phyloP scores from a whole-genome alignment of 768 basidiomycete genomes.

The Cystofilobasidium macerans region DNA sequence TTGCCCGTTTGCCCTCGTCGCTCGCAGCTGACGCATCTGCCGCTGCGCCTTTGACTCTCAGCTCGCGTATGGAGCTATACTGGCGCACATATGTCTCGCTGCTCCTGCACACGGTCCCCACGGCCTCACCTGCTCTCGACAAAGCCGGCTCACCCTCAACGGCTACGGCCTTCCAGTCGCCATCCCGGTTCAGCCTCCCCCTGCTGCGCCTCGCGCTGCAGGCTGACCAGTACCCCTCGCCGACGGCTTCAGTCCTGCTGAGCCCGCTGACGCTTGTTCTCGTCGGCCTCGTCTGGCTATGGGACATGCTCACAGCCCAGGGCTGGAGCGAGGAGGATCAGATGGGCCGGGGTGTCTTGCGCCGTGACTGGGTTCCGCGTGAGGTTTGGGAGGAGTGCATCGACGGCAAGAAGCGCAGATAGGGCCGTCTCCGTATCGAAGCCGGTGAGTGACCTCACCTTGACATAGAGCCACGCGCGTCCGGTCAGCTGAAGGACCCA shows the following conservation, averaged over 20 bases:
- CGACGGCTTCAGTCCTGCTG: neutral
- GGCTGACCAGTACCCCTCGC: neutral
- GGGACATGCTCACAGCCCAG: neutral
- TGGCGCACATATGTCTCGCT: neutral
- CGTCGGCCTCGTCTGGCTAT: neutral
- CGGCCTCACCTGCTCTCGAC: neutral
- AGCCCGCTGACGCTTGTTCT: neutral
- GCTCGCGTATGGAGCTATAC: neutral
- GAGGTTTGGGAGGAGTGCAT: neutral
- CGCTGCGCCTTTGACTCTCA: too few species aligned
- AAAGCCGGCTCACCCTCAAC: neutral
- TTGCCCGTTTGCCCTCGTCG: neutral
- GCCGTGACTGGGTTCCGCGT: neutral
- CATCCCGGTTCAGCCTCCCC: neutral
- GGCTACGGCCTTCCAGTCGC: neutral
- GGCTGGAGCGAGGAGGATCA: neutral
- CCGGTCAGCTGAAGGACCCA: too few species aligned
- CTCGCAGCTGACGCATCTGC: neutral
- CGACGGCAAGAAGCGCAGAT: neutral
- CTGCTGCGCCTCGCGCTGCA: neutral
- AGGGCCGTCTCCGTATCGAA: too few species aligned
- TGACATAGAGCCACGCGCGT: too few species aligned
- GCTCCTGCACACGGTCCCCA: neutral
- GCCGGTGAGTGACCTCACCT: too few species aligned
- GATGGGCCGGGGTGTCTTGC: neutral